Conservation (phyloP, 192 early-diverging fungal species). For the Kappamyces sp. region DNA sequence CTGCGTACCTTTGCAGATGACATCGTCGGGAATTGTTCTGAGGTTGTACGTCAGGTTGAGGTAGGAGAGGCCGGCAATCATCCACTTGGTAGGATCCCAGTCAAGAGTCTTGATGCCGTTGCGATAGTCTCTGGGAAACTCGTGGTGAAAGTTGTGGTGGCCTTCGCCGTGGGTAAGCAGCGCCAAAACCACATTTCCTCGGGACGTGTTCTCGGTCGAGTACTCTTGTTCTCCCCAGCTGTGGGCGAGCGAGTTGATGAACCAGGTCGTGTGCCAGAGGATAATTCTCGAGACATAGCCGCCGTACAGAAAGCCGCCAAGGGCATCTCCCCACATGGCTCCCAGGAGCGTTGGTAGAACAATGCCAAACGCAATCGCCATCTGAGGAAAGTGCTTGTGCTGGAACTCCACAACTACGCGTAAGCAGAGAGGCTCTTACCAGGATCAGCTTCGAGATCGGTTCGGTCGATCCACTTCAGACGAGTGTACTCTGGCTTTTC, state of each 20-base stretch:
- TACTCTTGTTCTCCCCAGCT: slow-evolving; percentile 37
- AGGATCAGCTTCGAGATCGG: slow-evolving; percentile 41
- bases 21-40: slow-evolving; percentile 37
- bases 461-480: slow-evolving; percentile 33
- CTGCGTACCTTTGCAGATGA: slow-evolving; percentile 39
- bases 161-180: slow-evolving; percentile 50
- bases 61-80: slow-evolving; percentile 31
- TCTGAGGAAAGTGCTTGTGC: slow-evolving; percentile 38
- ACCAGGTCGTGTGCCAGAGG: slow-evolving; percentile 49
- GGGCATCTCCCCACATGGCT: slow-evolving; percentile 45
- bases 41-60: slow-evolving; percentile 47
- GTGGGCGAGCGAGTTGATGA: slow-evolving; percentile 56
- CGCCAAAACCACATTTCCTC: slow-evolving; percentile 41
- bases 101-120: slow-evolving; percentile 45
- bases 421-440: slow-evolving; percentile 1
- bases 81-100: slow-evolving; percentile 55
- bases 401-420: slow-evolving; percentile 31
- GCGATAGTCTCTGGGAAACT: slow-evolving; percentile 51
- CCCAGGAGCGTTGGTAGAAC: slow-evolving; percentile 26
- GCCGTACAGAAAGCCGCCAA: slow-evolving; percentile 43
- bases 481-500: slow-evolving; percentile 27
- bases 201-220: slow-evolving; percentile 32
- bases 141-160: slow-evolving; percentile 57
- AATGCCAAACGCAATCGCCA: slow-evolving; percentile 25
- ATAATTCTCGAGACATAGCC: slow-evolving; percentile 41